Conservation (phyloP, 2,329 filamentous ascomycete species). For the Nothomitra cinnamomea region DNA sequence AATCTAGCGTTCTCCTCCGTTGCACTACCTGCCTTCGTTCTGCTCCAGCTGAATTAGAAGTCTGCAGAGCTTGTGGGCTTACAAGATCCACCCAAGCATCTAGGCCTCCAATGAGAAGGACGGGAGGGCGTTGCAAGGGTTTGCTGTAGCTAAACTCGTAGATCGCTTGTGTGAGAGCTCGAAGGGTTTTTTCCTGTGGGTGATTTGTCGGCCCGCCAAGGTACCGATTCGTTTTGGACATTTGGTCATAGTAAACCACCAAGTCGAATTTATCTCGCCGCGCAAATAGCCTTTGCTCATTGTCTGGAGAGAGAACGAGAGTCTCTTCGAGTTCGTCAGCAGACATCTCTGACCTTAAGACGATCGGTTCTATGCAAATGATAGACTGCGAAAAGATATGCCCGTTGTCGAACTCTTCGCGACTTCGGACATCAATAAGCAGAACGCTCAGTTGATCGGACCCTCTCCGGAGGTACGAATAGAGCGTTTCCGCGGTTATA, state of each 20-base stretch:
- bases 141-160: slow-evolving; percentile 70
- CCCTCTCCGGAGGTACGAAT: slow-evolving; percentile 45
- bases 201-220: slow-evolving; percentile 25
- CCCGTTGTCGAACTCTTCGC: slow-evolving; percentile 69
- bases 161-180: slow-evolving; percentile 61
- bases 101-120: slow-evolving; percentile 65
- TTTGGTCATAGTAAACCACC: slow-evolving; percentile 78
- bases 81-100: slow-evolving; percentile 77
- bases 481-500: slow-evolving; percentile 54
- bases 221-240: slow-evolving; percentile 15
- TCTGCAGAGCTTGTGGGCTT: slow-evolving; percentile 46
- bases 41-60: slow-evolving; percentile 36
- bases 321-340: slow-evolving; percentile 41
- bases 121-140: slow-evolving; percentile 53
- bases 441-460: slow-evolving; percentile 44
- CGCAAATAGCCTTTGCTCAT: slow-evolving; percentile 57
- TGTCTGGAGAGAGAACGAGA: slow-evolving; percentile 28
- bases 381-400: slow-evolving; percentile 73
- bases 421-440: slow-evolving; percentile 68
- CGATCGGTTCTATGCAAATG: slow-evolving; percentile 79
- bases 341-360: slow-evolving; percentile 49
- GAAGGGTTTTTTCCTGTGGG: slow-evolving; percentile 32
- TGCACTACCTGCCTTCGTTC: slow-evolving; percentile 23
- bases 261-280: slow-evolving; percentile 62
- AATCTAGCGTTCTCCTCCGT: slow-evolving; percentile 38